Evolutionary conservation across 805 yeast genomes (phyloP), one percentile per base, ranked within the genome.

Genomic region (Lipomyces anomalus): DNA sequence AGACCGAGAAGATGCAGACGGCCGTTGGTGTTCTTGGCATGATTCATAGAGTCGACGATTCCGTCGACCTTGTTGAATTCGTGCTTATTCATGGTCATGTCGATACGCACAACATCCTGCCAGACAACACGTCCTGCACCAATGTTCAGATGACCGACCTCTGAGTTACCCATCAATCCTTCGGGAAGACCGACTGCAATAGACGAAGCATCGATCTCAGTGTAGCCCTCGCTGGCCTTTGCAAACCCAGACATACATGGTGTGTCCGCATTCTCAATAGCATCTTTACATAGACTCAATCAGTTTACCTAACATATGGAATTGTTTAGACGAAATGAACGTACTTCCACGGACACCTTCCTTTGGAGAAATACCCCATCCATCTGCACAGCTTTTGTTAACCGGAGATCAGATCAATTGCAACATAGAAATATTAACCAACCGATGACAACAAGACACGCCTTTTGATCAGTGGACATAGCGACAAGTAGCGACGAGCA

Each of bases 81-180:
- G 26, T 46, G 47, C 35, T 53, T 41, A 43, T 43, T 43, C 42
- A 53, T 38, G 22, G 54, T 26, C 56, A 52, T 53, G 42, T 53
- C 57, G 41, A 53, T 53, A 17, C 57, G 56, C 30, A 53, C 57
- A 21, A 53, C 56, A 28, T 53, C 57, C 49, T 53, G 57, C 57
- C 57, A 53, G 38, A 52, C 56, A n/a, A 53, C 55, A 18, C 57
- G 56, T 20, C 57, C 57, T 36, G 57, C 57, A 22, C 57, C 57
- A 35, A 53, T 52, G 49, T 53, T 53, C 34, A 53, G 46, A 40
- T 53, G 57, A 24, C 57, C 57, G 22, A 53, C 57, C 41, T 53
- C 57, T 21, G 57, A 53, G 48, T 53, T 53, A 22, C 57, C 57
- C 57, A 53, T 53, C 11, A 53, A 43, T n/a, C 57, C 57, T 43